Evolutionary conservation across 441 rosid genomes (phyloP), one percentile per base, ranked within the genome.

Genomic region (Pelargonium australe): DNA sequence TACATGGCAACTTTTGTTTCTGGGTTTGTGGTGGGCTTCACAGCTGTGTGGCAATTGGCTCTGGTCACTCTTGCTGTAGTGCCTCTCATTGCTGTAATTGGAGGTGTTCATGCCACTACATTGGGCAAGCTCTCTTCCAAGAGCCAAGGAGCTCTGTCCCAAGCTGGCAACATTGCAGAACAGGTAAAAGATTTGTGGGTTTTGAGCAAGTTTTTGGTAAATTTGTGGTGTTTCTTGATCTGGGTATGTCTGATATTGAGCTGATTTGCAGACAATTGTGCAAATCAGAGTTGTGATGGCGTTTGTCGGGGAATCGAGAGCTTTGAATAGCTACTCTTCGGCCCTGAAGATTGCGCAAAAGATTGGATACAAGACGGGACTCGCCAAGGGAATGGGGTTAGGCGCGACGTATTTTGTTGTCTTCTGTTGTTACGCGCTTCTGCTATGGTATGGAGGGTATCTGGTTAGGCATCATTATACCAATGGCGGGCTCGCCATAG

Each of bases 41-140:
- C 98, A n/a, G 99, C 99, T 61, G 98, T 89, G 47, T 95, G 99
- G 99, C 99, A 95, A 73, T 74, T 95, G 14, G 98, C 98, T 13
- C 80, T 95, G 61, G 99, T 92, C 40, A 95, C 99, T 8, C 85
- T 95, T 8, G 99, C 96, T 64, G 99, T 95, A 25, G 98, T 92
- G 79, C 99, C 99, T 49, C 84, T 95, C 68, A 95, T 95, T 60
- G 99, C 97, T 74, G 92, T 92, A 41, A 95, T 92, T 72, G 99
- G 95, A 76, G 99, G 84, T 10, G 83, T 92, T 64, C 95, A 90
- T 79, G 78, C 96, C 58, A 89, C 85, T 31, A 81, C 99, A 63
- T 81, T 92, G 64, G 82, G 94, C 62, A 95, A 89, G 68, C 89
- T 95, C 63, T 82, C 94, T 31, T 80, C 86, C 66, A 92, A 88